Evolutionary conservation across 1,139 yeast genomes (phyloP).

Genomic region (Suhomyces bolitotheri): DNA sequence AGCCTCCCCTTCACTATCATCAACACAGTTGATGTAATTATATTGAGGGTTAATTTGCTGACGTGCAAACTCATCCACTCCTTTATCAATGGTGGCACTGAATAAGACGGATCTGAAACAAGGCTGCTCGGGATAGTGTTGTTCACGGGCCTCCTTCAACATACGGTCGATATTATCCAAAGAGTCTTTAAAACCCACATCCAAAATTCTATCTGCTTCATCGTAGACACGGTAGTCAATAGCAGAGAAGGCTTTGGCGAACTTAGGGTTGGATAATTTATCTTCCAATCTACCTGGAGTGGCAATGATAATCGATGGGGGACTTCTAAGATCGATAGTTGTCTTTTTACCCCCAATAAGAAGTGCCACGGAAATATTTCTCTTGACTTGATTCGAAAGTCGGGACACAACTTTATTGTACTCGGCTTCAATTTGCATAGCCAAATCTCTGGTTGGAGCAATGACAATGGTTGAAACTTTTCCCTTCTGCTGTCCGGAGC

Average conservation of each 20-base stretch:
- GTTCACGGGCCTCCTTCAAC: slow-evolving; percentile 42
- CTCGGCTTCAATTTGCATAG: slow-evolving; percentile 78
- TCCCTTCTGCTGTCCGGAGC: slow-evolving; percentile 12
- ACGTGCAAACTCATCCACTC: slow-evolving; percentile 65
- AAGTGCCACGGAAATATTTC: slow-evolving; percentile 24
- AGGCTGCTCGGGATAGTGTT: slow-evolving; percentile 25
- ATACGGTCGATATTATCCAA: slow-evolving; percentile 55
- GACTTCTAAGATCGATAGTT: slow-evolving; percentile 19
- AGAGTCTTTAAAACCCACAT: slow-evolving; percentile 71
- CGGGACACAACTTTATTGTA: slow-evolving; percentile 42
- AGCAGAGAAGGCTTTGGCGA: slow-evolving; percentile 50
- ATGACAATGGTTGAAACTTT: slow-evolving; percentile 63
- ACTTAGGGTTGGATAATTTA: slow-evolving; percentile 46
- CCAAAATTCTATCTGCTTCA: slow-evolving; percentile 84
- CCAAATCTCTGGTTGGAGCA: slow-evolving; percentile 92
- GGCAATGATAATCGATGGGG: slow-evolving; percentile 65
- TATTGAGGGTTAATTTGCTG: slow-evolving; percentile 64
- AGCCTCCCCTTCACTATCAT: slow-evolving; percentile 74
- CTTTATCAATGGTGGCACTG: slow-evolving; percentile 81
- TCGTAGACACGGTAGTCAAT: slow-evolving; percentile 73
- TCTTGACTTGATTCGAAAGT: slow-evolving; percentile 18
- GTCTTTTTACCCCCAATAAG: slow-evolving; percentile 44
- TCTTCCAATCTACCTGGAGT: slow-evolving; percentile 89
- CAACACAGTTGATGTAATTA: slow-evolving; percentile 73
- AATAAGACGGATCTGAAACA: slow-evolving; percentile 67